Evolutionary conservation across 1,284 basidiomycete genomes (phyloP).

Genomic region (Exobasidium rhododendri): DNA sequence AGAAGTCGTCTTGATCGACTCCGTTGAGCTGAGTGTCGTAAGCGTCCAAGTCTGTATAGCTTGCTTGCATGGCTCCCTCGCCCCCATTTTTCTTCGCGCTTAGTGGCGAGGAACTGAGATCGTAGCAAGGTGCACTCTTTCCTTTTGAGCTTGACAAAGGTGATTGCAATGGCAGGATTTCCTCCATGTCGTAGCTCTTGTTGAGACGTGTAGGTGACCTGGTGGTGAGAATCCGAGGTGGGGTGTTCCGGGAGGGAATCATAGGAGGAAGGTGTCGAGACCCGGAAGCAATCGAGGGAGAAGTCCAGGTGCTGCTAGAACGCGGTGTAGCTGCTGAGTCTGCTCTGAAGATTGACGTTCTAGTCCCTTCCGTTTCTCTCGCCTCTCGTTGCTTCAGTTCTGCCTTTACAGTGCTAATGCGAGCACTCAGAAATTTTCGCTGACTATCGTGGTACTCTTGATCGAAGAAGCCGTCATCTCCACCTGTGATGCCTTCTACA

Average conservation of each 20-base stretch:
- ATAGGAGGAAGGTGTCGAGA: not conserved
- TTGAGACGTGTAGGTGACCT: not conserved
- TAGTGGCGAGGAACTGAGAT: not conserved
- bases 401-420: not conserved
- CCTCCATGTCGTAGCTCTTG: not conserved
- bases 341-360: not conserved
- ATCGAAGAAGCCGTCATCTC: slow-evolving; percentile 1
- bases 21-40: not conserved
- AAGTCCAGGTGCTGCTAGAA: too few relatives aligned
- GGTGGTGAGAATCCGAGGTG: not conserved
- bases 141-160: not conserved
- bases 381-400: not conserved
- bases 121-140: not conserved
- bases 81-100: not conserved
- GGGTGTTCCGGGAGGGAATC: not conserved
- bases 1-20: not conserved
- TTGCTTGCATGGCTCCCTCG: not conserved
- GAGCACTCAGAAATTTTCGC: not conserved
- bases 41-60: not conserved
- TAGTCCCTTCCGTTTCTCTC: not conserved
- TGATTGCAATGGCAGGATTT: not conserved
- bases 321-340: too few relatives aligned
- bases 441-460: not conserved
- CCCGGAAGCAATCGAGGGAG: not conserved
- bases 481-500: not conserved